Evolutionary conservation across 306 rosid genomes (phyloP).

Genomic region (Erythrophleum fordii): DNA sequence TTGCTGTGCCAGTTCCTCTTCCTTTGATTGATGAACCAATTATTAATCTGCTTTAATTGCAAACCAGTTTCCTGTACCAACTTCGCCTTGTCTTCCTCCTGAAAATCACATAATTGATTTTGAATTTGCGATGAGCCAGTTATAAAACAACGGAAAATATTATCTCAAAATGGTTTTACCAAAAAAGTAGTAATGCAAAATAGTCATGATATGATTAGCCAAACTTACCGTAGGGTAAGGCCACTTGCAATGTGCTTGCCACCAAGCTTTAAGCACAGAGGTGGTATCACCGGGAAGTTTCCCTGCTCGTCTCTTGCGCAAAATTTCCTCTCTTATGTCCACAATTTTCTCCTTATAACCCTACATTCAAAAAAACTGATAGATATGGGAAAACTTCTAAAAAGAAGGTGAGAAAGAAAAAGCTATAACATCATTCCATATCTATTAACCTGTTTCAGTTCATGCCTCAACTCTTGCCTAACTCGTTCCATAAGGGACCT

Average conservation of each 20-base stretch:
- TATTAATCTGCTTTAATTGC: slow-evolving; percentile 88
- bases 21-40: slow-evolving; percentile 97
- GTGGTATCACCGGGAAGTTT: slow-evolving; percentile 97
- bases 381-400: not conserved
- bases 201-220: not conserved
- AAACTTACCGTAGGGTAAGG: slow-evolving; percentile 93
- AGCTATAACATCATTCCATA: slow-evolving; percentile 2
- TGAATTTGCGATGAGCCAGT: not conserved
- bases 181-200: not conserved
- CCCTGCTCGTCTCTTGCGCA: slow-evolving; percentile 95
- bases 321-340: slow-evolving; percentile 90
- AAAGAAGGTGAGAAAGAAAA: not conserved
- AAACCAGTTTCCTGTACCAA: slow-evolving; percentile 93
- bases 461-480: slow-evolving; percentile 89
- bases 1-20: slow-evolving; percentile 97
- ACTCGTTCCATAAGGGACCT: slow-evolving; percentile 96
- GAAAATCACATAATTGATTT: slow-evolving; percentile 25
- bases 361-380: slow-evolving; percentile 38
- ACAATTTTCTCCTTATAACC: slow-evolving; percentile 95
- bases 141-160: not conserved
- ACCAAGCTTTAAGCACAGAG: slow-evolving; percentile 88
- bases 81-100: slow-evolving; percentile 95
- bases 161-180: not conserved
- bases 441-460: slow-evolving; percentile 66
- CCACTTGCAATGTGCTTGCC: slow-evolving; percentile 96